These are phyloP conservation scores for Trametes cingulata DNA, from an alignment of 768 basidiomycete species.

Conservation along the genomic window DNA sequence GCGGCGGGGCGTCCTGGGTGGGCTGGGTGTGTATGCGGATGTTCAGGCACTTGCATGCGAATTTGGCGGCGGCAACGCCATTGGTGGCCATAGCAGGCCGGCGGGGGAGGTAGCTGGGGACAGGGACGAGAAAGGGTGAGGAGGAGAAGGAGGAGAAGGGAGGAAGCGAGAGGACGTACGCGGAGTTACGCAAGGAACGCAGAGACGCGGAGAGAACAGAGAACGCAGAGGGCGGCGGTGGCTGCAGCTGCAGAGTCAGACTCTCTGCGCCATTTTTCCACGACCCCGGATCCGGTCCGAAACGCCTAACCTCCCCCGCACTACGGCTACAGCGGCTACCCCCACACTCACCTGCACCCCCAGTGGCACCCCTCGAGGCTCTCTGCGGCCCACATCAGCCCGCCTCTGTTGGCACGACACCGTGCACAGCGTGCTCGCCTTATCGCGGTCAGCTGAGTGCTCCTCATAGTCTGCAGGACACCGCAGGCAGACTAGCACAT, in stretches of 20 bases:
- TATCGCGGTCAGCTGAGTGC: constrained; percentile 10
- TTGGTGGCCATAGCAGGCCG: constrained; percentile 26
- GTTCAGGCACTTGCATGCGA: constrained; percentile 74
- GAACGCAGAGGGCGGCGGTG: too few relatives aligned
- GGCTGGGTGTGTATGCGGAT: constrained; percentile 52
- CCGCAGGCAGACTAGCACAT: background rate
- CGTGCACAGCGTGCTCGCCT: background rate
- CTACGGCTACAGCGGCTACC: too few relatives aligned
- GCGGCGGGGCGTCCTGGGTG: constrained; percentile 18
- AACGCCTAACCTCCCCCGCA: background rate
- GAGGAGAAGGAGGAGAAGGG: background rate
- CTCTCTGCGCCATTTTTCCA: constrained; percentile 14
- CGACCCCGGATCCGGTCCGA: constrained; percentile 16
- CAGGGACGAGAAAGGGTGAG: background rate
- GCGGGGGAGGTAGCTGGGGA: background rate
- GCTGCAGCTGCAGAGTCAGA: background rate
- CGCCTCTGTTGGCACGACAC: background rate
- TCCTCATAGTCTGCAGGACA: background rate
- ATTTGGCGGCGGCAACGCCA: constrained; percentile 31
- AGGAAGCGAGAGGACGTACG: background rate
- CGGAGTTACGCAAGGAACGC: background rate
- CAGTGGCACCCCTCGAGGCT: background rate
- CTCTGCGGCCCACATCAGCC: background rate
- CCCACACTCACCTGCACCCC: background rate
- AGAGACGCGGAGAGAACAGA: constrained; percentile 9